A percentile compares a stretch with the other conserved stretches of the same genome.
These are phyloP conservation scores for Zalaria sp. DNA, from an alignment of 2,329 filamentous ascomycete species.

Conservation along the genomic window DNA sequence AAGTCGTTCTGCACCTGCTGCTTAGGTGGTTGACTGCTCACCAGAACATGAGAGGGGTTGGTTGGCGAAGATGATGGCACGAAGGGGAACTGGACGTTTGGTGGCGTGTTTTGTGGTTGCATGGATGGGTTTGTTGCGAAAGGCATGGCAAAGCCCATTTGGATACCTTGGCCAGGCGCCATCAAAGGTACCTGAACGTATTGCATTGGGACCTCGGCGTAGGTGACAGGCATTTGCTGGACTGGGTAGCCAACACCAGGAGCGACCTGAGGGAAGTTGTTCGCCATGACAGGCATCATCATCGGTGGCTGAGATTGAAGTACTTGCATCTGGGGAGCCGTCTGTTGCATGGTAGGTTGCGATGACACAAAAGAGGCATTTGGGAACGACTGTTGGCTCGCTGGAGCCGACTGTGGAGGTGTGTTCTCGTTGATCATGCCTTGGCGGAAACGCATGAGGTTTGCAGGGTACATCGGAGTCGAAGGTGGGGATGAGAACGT, in stretches of 20 bases:
- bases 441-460: constrained; percentile 17
- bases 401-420: constrained; percentile 35
- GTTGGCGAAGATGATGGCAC: constrained; percentile 5
- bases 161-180: constrained; percentile 1
- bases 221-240: constrained; percentile 5
- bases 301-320: constrained; percentile 7
- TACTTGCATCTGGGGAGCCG: constrained; percentile 5
- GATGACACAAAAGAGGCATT: constrained; percentile 14
- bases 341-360: constrained; percentile 6
- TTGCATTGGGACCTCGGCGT: constrained; percentile 7
- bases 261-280: constrained; percentile 6
- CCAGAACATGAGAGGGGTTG: not conserved
- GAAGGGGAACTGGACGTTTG: constrained; percentile 6
- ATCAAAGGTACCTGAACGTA: constrained; percentile 2
- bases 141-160: not conserved
- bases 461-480: constrained; percentile 22
- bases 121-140: not conserved
- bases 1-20: constrained; percentile 19
- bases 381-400: constrained; percentile 32
- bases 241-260: constrained; percentile 6
- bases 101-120: constrained; percentile 5
- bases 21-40: constrained; percentile 14
- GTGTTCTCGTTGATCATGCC: constrained; percentile 28
- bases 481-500: constrained; percentile 23
- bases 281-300: constrained; percentile 6